A percentile compares a stretch with the other conserved stretches of the same genome.
These are phyloP conservation scores for Penicillium olsonii DNA, from an alignment of 2,329 filamentous ascomycete genomes.

Conservation along the genomic window DNA sequence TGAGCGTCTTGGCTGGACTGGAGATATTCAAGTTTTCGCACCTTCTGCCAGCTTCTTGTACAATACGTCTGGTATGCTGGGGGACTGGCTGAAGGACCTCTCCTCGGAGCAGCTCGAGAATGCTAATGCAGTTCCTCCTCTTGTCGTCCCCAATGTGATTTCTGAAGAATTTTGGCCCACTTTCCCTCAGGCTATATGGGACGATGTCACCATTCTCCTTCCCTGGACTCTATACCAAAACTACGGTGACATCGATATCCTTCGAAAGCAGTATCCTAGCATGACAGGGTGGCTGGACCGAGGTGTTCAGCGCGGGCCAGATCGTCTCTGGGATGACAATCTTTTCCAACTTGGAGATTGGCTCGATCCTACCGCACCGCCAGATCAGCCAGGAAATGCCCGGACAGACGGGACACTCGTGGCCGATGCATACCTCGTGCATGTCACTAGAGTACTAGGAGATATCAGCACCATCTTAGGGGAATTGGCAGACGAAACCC, in stretches of 20 bases:
- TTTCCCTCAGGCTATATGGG: constrained; percentile 37
- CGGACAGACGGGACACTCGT: constrained; percentile 39
- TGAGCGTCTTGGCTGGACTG: constrained; percentile 58
- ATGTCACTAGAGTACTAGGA: constrained; percentile 25
- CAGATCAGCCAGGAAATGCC: constrained; percentile 32
- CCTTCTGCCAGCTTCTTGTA: constrained; percentile 57
- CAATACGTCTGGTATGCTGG: constrained; percentile 53
- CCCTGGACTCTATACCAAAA: constrained; percentile 39
- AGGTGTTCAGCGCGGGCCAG: constrained; percentile 32
- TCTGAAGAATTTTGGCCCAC: constrained; percentile 8
- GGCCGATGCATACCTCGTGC: constrained; percentile 42
- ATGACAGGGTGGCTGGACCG: constrained; percentile 40
- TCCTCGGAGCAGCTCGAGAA: constrained; percentile 36
- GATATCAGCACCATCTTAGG: not conserved
- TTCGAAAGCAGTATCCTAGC: constrained; percentile 37
- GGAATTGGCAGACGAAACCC: not conserved
- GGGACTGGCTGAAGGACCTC: constrained; percentile 54
- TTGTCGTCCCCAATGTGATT: constrained; percentile 34
- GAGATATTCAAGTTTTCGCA: constrained; percentile 54
- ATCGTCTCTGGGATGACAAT: constrained; percentile 38
- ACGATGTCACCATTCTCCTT: constrained; percentile 39
- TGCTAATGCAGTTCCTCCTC: constrained; percentile 29
- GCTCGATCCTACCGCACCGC: constrained; percentile 43
- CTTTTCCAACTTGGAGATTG: constrained; percentile 40
- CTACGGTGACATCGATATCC: constrained; percentile 38